These are phyloP conservation scores for Coprinopsis sp. DNA, from an alignment of 768 basidiomycete species.

Conservation along the genomic window DNA sequence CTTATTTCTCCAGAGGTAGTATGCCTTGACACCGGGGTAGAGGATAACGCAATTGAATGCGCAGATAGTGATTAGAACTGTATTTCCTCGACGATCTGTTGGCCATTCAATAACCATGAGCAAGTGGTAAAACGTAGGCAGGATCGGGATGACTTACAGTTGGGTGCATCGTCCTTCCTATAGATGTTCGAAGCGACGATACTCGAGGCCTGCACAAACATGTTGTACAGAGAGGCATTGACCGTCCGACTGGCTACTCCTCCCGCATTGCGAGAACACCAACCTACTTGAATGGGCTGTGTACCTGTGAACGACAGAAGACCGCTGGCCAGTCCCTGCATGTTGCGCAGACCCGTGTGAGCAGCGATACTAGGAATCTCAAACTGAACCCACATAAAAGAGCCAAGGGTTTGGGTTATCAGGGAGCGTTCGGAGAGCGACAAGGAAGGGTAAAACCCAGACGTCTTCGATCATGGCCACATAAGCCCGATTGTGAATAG, in stretches of 20 bases:
- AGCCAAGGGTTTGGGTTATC: conserved; percentile 48
- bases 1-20: conserved; percentile 56
- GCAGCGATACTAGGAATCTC: too few relatives aligned
- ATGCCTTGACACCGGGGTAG: conserved; percentile 50
- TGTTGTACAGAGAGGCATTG: conserved; percentile 57
- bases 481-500: conserved; percentile 48
- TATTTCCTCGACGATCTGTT: conserved; percentile 59
- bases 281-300: conserved; percentile 52
- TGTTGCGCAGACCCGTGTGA: neutral
- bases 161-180: conserved; percentile 50
- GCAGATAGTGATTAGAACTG: conserved; percentile 47
- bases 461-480: conserved; percentile 51
- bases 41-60: conserved; percentile 46
- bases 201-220: conserved; percentile 32
- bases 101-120: neutral
- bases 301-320: conserved; percentile 28
- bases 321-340: conserved; percentile 11
- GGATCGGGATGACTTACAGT: conserved; percentile 29
- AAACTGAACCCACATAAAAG: conserved; percentile 43
- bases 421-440: conserved; percentile 49
- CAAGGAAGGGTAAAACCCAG: conserved; percentile 59
- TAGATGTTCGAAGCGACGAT: conserved; percentile 56
- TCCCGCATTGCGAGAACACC: conserved; percentile 58
- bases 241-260: conserved; percentile 57
- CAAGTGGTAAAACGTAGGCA: neutral